These are phyloP conservation scores for Ceratocystis alfenasii DNA, from an alignment of 2,329 filamentous ascomycete species.

Conservation along the genomic window DNA sequence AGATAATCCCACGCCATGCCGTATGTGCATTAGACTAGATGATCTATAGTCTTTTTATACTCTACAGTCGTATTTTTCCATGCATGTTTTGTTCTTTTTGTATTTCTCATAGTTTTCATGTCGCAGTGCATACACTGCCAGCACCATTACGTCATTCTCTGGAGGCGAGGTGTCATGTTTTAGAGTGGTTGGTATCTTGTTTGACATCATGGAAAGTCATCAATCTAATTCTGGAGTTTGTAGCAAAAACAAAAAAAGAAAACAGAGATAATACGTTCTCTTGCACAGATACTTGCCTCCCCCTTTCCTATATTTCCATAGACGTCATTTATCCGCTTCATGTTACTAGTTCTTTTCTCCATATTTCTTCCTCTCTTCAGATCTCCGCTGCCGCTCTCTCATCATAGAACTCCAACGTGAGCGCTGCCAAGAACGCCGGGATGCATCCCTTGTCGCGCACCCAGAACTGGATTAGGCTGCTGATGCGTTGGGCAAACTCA, in stretches of 20 bases:
- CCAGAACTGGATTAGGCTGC: constrained; percentile 86
- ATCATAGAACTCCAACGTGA: constrained; percentile 90
- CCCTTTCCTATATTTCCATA: background rate
- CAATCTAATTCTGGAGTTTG: background rate
- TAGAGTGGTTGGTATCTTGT: background rate
- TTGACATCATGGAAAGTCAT: background rate
- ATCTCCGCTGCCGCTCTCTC: too few species aligned
- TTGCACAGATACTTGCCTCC: constrained; percentile 4
- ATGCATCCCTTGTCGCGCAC: constrained; percentile 88
- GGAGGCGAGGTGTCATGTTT: background rate
- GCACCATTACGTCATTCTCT: background rate
- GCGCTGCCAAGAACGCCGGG: constrained; percentile 78
- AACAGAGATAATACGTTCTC: constrained; percentile 4
- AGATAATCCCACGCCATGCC: background rate
- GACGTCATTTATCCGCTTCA: background rate
- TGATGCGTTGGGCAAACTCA: constrained; percentile 73
- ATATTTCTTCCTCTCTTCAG: too few species aligned
- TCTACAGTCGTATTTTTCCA: background rate
- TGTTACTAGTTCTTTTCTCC: constrained; percentile 24
- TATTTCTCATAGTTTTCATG: background rate
- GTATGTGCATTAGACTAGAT: too few species aligned
- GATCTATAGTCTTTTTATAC: background rate
- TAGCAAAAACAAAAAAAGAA: constrained; percentile 1
- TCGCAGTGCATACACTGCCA: background rate
- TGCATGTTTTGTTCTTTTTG: background rate